phyloP scores from a whole-genome alignment of 1,139 yeast genomes.

The Sugiyamaella novakii region DNA sequence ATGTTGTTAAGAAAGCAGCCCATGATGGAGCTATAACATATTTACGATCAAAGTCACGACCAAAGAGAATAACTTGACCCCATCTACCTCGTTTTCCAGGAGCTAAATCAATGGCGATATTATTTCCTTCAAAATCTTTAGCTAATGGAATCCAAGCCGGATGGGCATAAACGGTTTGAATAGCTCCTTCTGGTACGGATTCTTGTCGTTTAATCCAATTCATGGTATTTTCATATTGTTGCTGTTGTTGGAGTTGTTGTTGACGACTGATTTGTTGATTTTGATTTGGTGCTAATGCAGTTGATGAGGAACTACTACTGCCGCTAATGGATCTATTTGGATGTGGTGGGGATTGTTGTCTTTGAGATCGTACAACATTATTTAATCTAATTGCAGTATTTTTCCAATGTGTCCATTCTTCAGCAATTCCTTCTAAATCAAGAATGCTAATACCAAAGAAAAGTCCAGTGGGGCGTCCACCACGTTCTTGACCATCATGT shows the following conservation, averaged over 20 bases:
- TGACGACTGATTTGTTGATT: conserved; percentile 15
- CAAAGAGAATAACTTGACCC: conserved; percentile 88
- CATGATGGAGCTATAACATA: conserved; percentile 77
- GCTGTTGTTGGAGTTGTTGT: conserved; percentile 18
- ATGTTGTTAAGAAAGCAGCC: conserved; percentile 78
- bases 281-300: conserved; percentile 24
- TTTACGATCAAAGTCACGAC: conserved; percentile 86
- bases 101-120: conserved; percentile 83
- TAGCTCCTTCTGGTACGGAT: conserved; percentile 71
- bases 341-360: conserved; percentile 20
- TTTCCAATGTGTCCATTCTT: conserved; percentile 74
- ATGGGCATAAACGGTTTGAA: conserved; percentile 77
- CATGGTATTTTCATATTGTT: conserved; percentile 9
- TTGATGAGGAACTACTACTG: conserved; percentile 11
- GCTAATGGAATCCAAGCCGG: conserved; percentile 89
- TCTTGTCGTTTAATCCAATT: conserved; percentile 52
- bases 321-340: conserved; percentile 1
- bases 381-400: conserved; percentile 54
- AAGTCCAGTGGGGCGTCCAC: conserved; percentile 75
- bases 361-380: conserved; percentile 28
- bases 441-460: conserved; percentile 70
- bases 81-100: conserved; percentile 74
- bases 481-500: conserved; percentile 81
- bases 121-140: conserved; percentile 87
- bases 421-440: conserved; percentile 69